Evolutionary conservation across 768 basidiomycete genomes (phyloP).

Genomic region (Auricularia sp.): DNA sequence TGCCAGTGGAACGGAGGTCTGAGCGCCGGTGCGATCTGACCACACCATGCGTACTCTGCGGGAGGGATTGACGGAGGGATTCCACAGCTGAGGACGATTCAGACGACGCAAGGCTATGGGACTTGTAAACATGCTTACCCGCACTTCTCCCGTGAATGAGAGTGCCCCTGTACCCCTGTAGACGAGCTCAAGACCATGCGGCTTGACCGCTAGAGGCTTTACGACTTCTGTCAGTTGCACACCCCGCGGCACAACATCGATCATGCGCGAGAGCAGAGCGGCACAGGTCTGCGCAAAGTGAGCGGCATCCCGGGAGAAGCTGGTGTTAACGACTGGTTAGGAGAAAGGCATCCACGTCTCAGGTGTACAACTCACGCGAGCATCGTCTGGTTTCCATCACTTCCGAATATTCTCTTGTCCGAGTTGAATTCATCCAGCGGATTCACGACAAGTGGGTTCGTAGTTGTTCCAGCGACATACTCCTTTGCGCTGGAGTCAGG

Average conservation of each 20-base stretch:
- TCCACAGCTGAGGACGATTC: neutral
- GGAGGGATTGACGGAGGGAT: neutral
- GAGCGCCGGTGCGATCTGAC: neutral
- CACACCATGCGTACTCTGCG: neutral
- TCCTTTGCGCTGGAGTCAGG: constrained; percentile 25
- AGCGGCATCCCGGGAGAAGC: constrained; percentile 21
- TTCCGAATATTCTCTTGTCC: constrained; percentile 32
- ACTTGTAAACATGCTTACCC: neutral
- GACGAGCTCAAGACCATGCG: neutral
- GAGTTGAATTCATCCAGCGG: constrained; percentile 28
- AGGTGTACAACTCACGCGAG: constrained; percentile 18
- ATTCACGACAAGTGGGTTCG: constrained; percentile 29
- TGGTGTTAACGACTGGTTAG: constrained; percentile 7
- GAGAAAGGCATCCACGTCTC: neutral
- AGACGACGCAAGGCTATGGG: neutral
- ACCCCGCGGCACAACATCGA: constrained; percentile 36
- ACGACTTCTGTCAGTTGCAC: constrained; percentile 36
- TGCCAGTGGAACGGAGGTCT: neutral
- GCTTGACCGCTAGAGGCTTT: neutral
- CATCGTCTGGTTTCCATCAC: constrained; percentile 34
- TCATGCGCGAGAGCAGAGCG: constrained; percentile 34
- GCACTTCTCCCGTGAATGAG: neutral
- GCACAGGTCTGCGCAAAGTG: constrained; percentile 33
- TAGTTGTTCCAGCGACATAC: constrained; percentile 31
- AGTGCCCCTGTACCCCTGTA: neutral